Evolutionary conservation across 108 stramenopile genomes (phyloP).

Genomic region (Nitzschia sp.): DNA sequence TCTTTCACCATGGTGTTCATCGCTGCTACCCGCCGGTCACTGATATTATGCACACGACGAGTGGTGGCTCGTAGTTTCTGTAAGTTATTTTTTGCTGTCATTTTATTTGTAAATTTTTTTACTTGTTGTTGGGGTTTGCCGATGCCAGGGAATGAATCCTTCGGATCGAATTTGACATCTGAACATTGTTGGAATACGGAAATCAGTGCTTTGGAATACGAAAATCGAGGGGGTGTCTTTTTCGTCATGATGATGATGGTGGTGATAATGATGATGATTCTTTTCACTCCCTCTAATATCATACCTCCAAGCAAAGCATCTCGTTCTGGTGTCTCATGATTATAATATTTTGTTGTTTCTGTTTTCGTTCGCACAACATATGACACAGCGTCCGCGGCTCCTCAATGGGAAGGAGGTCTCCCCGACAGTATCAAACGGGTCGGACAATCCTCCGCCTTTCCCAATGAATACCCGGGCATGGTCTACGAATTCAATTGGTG

Average conservation of each 20-base stretch:
- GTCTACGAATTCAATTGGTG: slow-evolving; percentile 89
- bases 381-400: slow-evolving; percentile 19
- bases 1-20: slow-evolving; percentile 20
- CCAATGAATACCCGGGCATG: slow-evolving; percentile 86
- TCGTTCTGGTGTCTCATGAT: not conserved
- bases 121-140: too few species aligned
- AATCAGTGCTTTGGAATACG: slow-evolving; percentile 17
- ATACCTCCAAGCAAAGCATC: not conserved
- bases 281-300: not conserved
- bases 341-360: not conserved
- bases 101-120: not conserved
- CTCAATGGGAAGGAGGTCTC: slow-evolving; percentile 43
- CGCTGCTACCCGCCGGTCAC: slow-evolving; percentile 10
- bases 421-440: slow-evolving; percentile 69
- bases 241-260: not conserved
- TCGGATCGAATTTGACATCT: not conserved
- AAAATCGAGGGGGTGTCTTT: too few species aligned
- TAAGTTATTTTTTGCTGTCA: slow-evolving; percentile 11
- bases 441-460: slow-evolving; percentile 60
- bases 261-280: too few species aligned
- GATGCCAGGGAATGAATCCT: slow-evolving; percentile 1
- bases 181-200: slow-evolving; percentile 5
- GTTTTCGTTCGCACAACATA: too few species aligned
- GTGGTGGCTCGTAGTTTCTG: slow-evolving; percentile 24
- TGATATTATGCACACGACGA: slow-evolving; percentile 19